Evolutionary conservation across 352 stramenopile species (phyloP), one percentile per base, ranked within the genome.

Genomic region (Phytophthora syringae): DNA sequence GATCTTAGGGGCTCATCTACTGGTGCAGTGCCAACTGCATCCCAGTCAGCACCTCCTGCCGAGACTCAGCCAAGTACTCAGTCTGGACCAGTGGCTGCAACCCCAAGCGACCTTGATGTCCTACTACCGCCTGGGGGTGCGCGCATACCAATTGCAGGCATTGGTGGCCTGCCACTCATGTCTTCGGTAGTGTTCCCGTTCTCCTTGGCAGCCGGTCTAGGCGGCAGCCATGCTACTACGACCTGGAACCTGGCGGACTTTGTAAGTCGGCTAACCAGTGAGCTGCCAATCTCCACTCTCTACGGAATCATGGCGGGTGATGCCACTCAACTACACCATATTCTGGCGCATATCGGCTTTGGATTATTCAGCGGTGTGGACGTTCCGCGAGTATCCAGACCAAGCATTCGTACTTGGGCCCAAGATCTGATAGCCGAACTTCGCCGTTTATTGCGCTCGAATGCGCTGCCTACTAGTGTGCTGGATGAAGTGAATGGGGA

Each of bases 211-310:
- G 64, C 77, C 1, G 77, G 72, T 45, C 52, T 82, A 1, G 77
- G 73, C 20, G 60, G 70, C 5, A 75, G 64, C n/a, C 70, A 77
- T 49, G 74, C 53, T 32, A 70, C 70, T 32, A 86, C 62, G 10
- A 82, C 73, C 25, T 92, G 84, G 84, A 85, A 90, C 44, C 74
- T 92, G 30, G 76, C 72, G 2, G 80, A 81, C 18, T 77, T 90
- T 65, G 48, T 82, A 22, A 82, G 62, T 21, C 80, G 78, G 9
- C 24, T 92, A 10, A 67, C 71, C 7, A 69, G 54, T 51, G 78
- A 87, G 20, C 45, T 92, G 12, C 68, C 84, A 0, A 72, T 79
- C 3, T 72, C 75, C 16, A 79, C 79, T 13, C 52, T 90, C 3
- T 90, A 88, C 44, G 80, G 80, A 12, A 48, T 90, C 27, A 20